A percentile compares a stretch with the other conserved stretches of the same genome.
These are phyloP conservation scores for Dalbergia cochinchinensis DNA, from an alignment of 306 rosid genomes.

Conservation along the genomic window DNA sequence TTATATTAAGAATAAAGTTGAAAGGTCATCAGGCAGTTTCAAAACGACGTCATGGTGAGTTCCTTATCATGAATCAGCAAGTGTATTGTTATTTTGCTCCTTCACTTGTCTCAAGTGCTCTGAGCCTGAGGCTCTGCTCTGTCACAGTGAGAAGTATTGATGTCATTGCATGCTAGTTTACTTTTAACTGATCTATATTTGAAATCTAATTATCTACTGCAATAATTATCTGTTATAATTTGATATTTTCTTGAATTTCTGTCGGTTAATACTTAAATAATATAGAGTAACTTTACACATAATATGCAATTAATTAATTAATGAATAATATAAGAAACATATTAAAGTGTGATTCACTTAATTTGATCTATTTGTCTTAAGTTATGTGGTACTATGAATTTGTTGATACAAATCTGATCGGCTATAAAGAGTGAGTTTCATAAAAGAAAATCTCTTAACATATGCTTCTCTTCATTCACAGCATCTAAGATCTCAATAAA, in stretches of 20 bases:
- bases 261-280: no score
- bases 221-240: no score
- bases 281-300: no score
- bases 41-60: slow-evolving; percentile 78
- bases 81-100: slow-evolving; percentile 32
- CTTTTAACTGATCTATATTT: no score
- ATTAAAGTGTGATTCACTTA: neutral
- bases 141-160: no score
- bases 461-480: slow-evolving; percentile 50
- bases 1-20: slow-evolving; percentile 60
- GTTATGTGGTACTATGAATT: slow-evolving; percentile 17
- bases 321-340: no score
- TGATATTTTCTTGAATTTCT: neutral
- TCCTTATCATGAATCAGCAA: slow-evolving; percentile 45
- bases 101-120: slow-evolving; percentile 11
- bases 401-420: slow-evolving; percentile 15
- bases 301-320: no score
- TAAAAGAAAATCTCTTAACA: slow-evolving; percentile 24
- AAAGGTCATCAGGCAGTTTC: slow-evolving; percentile 53
- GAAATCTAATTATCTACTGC: no score
- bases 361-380: slow-evolving; percentile 12
- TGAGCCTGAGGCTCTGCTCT: no score
- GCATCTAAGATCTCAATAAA: slow-evolving; percentile 65
- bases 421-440: slow-evolving; percentile 19
- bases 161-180: no score